These are phyloP conservation scores for Tylopilus felleus DNA, from an alignment of 768 basidiomycete genomes.

Conservation along the genomic window DNA sequence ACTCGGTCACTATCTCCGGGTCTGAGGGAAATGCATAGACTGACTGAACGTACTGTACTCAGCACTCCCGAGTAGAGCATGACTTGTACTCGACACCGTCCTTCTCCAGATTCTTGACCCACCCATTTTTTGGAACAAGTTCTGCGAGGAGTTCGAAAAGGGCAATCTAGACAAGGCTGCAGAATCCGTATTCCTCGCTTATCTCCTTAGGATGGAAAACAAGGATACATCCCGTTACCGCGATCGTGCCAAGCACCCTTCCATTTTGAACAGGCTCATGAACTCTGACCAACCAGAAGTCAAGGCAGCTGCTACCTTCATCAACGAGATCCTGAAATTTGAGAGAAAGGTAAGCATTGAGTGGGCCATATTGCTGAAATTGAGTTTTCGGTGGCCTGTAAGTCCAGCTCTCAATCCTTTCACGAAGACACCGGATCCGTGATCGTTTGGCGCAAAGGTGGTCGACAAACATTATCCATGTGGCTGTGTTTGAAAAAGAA, in stretches of 20 bases:
- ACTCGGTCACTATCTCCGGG: no score
- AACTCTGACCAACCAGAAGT: constrained; percentile 24
- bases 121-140: constrained; percentile 48
- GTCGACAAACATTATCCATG: no score
- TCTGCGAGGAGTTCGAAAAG: constrained; percentile 34
- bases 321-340: constrained; percentile 43
- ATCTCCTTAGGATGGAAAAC: constrained; percentile 42
- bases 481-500: no score
- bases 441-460: no score
- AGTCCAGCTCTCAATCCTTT: no score
- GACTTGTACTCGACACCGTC: constrained; percentile 38
- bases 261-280: constrained; percentile 26
- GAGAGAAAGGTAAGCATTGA: no score
- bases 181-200: constrained; percentile 42
- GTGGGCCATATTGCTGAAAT: no score
- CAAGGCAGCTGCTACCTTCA: constrained; percentile 34
- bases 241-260: constrained; percentile 33
- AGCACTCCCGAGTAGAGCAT: no score
- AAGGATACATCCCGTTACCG: constrained; percentile 37
- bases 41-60: no score
- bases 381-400: no score
- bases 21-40: no score
- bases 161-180: constrained; percentile 33
- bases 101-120: constrained; percentile 45
- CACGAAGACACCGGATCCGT: no score